These are phyloP conservation scores for Rhizopus delemar DNA, from an alignment of 371 early-diverging fungal species.

Conservation along the genomic window DNA sequence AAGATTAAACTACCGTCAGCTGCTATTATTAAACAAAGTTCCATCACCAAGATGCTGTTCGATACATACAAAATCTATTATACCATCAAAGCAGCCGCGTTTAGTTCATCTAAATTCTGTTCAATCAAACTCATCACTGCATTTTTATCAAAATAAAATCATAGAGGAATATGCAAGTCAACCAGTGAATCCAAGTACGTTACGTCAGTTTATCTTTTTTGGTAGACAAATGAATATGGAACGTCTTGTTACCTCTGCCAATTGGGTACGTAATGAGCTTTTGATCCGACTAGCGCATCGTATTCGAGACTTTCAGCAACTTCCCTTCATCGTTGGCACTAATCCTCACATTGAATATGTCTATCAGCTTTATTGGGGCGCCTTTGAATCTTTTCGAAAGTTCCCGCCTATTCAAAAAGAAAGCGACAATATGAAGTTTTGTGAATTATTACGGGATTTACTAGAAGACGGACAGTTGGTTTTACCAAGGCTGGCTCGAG, in stretches of 20 bases:
- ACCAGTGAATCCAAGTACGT: constrained; percentile 79
- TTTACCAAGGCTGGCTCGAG: constrained; percentile 85
- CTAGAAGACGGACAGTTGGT: constrained; percentile 79
- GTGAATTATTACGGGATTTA: constrained; percentile 67
- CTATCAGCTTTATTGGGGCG: constrained; percentile 88
- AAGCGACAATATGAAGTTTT: constrained; percentile 77
- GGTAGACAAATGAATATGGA: constrained; percentile 87
- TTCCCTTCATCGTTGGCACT: constrained; percentile 91
- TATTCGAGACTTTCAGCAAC: constrained; percentile 83
- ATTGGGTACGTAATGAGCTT: constrained; percentile 89
- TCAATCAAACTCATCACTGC: constrained; percentile 58
- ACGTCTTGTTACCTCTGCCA: constrained; percentile 81
- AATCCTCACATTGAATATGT: constrained; percentile 88
- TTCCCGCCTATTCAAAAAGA: constrained; percentile 67
- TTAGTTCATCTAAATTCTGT: constrained; percentile 22
- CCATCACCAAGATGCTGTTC: neutral
- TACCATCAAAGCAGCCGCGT: constrained; percentile 12
- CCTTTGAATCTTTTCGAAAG: constrained; percentile 78
- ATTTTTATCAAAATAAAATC: constrained; percentile 90
- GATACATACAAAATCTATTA: neutral
- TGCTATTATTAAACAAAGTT: neutral
- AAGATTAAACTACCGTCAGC: neutral
- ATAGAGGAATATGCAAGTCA: constrained; percentile 83
- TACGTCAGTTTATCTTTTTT: constrained; percentile 91
- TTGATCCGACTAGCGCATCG: constrained; percentile 91